Evolutionary conservation across 169 alveolate species (phyloP).

Genomic region (Plasmodium cynomolgi): DNA sequence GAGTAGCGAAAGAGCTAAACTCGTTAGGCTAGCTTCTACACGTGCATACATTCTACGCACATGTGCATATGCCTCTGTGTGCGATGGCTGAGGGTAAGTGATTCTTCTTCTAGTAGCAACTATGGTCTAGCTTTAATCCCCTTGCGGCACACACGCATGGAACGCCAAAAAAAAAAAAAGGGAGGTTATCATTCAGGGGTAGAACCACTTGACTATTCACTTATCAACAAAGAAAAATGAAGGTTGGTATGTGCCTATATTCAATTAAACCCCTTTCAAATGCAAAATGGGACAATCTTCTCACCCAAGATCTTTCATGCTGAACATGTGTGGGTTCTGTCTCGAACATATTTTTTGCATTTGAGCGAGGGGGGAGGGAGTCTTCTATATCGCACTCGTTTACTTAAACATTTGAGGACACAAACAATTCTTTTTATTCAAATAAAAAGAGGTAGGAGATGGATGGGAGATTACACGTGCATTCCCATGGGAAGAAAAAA

Average conservation of each 20-base stretch:
- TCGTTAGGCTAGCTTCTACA: neutral
- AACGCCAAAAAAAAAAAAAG: neutral
- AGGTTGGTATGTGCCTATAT: neutral
- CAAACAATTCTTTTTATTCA: neutral
- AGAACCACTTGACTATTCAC: neutral
- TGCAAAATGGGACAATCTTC: neutral
- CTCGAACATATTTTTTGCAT: neutral
- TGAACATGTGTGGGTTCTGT: neutral
- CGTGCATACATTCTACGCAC: neutral
- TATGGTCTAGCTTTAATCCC: neutral
- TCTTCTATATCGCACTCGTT: neutral
- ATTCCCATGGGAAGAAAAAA: neutral
- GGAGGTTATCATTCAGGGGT: neutral
- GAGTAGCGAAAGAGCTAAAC: neutral
- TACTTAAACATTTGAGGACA: neutral
- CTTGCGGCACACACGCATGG: neutral
- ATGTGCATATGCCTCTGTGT: neutral
- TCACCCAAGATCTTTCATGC: neutral
- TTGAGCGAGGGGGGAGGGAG: neutral
- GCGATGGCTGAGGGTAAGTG: neutral
- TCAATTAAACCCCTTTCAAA: neutral
- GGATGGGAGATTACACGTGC: neutral
- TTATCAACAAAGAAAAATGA: neutral
- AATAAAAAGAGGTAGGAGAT: neutral
- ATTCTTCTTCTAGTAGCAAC: neutral